phyloP scores from a whole-genome alignment of 306 rosid genomes.

The Casuarina glauca region DNA sequence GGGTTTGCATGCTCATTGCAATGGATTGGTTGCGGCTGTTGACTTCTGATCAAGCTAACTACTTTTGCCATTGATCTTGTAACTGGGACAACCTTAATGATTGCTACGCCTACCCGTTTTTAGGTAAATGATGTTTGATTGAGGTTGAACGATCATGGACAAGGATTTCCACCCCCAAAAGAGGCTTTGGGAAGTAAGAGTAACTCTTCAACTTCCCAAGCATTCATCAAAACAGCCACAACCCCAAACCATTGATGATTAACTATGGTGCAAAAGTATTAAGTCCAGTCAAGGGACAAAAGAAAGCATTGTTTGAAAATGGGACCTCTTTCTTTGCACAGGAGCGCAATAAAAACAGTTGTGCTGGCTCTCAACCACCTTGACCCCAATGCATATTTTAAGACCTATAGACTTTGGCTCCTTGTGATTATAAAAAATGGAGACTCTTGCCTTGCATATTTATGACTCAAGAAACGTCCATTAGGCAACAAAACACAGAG shows the following conservation, averaged over 20 bases:
- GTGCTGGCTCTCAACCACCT: not conserved
- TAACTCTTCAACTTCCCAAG: no score
- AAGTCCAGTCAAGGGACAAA: not conserved
- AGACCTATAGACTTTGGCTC: not conserved
- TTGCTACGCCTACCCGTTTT: no score
- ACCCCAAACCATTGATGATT: no score
- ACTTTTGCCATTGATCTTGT: no score
- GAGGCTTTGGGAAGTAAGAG: no score
- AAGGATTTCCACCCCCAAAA: no score
- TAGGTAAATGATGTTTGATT: no score
- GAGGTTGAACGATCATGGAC: no score
- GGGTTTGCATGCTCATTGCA: not conserved
- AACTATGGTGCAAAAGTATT: not conserved
- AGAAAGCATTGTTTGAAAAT: not conserved
- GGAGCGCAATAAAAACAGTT: not conserved
- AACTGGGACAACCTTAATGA: no score
- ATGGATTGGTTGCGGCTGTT: not conserved
- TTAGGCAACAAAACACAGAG: constrained; percentile 25
- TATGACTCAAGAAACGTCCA: constrained; percentile 23
- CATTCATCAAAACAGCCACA: no score
- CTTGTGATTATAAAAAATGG: not conserved
- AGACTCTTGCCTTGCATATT: constrained; percentile 8
- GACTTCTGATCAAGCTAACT: no score
- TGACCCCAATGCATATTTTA: not conserved
- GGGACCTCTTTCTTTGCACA: not conserved